Conservation (phyloP, 495 filamentous ascomycete species). For the Melanomma pulvis-pyrius region DNA sequence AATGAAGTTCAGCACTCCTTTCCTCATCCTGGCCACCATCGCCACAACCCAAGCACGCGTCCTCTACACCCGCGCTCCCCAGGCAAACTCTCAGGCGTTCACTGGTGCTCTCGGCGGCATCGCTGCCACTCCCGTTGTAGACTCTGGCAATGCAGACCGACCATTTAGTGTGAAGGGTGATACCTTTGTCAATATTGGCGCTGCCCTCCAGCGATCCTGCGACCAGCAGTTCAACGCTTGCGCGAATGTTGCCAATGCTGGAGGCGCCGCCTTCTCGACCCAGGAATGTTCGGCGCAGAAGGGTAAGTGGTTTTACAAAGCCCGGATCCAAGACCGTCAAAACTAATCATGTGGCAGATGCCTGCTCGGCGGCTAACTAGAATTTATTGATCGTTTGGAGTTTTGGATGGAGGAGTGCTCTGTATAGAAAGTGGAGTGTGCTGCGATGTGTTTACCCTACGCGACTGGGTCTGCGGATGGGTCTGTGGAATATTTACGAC, state of each 20-base stretch:
- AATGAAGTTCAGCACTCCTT: conserved; percentile 18
- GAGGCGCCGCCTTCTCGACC: conserved; percentile 13
- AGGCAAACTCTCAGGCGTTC: conserved; percentile 28
- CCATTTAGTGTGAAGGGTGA: conserved; percentile 32
- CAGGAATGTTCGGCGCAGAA: conserved; percentile 32
- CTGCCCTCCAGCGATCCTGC: conserved; percentile 34
- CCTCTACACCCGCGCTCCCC: conserved; percentile 14
- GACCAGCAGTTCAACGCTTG: conserved; percentile 40
- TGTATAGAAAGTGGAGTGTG: not conserved
- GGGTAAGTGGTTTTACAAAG: conserved; percentile 9
- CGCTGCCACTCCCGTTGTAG: conserved; percentile 21
- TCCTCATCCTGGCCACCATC: conserved; percentile 24
- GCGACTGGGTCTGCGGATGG: not conserved
- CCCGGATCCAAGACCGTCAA: not conserved
- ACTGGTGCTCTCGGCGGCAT: conserved; percentile 32
- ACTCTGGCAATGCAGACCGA: conserved; percentile 26
- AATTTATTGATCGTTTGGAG: not conserved
- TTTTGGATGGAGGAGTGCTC: not conserved
- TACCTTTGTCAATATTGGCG: conserved; percentile 35
- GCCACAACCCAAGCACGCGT: conserved; percentile 22
- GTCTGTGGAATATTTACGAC: not conserved
- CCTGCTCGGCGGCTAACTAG: not conserved
- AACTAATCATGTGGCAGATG: not conserved
- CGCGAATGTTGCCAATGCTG: conserved; percentile 33
- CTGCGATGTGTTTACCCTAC: not conserved